Evolutionary conservation across 495 filamentous ascomycete species (phyloP).

Genomic region (Aspergillus haitiensis): DNA sequence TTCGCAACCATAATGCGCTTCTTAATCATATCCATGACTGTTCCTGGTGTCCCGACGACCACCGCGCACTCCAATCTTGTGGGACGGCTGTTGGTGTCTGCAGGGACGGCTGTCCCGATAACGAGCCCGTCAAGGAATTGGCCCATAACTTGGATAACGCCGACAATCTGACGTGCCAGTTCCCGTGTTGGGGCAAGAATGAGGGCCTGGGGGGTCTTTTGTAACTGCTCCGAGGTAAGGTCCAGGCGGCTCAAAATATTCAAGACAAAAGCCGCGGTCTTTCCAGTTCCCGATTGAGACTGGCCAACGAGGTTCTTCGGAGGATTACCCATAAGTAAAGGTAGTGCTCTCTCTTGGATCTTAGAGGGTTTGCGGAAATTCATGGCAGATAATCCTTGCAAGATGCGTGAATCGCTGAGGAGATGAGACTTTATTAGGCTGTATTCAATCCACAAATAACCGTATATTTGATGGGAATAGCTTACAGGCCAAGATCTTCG

Average conservation of each 20-base stretch:
- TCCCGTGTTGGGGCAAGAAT: constrained; percentile 92
- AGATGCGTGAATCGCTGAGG: constrained; percentile 49
- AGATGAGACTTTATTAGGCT: constrained; percentile 5
- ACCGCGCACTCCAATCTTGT: constrained; percentile 66
- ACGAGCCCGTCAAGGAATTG: constrained; percentile 70
- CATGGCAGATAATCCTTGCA: constrained; percentile 70
- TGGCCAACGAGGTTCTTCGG: constrained; percentile 93
- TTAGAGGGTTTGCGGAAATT: constrained; percentile 95
- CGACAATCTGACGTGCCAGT: constrained; percentile 89
- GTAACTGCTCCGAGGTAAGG: constrained; percentile 51
- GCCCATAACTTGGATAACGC: constrained; percentile 77
- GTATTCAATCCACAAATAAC: constrained; percentile 11
- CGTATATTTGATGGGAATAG: constrained; percentile 19
- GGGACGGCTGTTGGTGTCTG: constrained; percentile 61
- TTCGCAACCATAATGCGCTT: constrained; percentile 63
- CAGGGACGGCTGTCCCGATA: constrained; percentile 78
- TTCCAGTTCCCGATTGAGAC: constrained; percentile 97
- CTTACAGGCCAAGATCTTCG: constrained; percentile 82
- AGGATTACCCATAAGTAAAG: constrained; percentile 78
- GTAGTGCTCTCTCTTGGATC: constrained; percentile 91
- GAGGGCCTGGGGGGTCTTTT: constrained; percentile 73
- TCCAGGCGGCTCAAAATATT: constrained; percentile 87
- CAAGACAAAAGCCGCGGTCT: constrained; percentile 94
- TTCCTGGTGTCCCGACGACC: constrained; percentile 92
- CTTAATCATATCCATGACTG: constrained; percentile 81